Conservation (phyloP, 495 filamentous ascomycete genomes). For the Pyronema omphalodes region DNA sequence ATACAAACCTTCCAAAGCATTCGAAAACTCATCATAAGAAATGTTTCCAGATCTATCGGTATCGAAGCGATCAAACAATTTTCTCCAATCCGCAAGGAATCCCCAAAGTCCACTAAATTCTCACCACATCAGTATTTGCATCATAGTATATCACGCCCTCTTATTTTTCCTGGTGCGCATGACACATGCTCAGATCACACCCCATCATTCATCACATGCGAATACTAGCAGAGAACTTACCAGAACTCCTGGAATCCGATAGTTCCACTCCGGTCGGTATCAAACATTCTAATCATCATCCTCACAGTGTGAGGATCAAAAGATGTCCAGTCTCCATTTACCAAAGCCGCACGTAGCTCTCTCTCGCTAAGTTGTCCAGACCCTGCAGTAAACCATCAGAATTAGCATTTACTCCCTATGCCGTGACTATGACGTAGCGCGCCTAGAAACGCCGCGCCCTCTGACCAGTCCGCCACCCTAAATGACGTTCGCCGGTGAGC, state of each 20-base stretch:
- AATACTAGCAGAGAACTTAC: constrained; percentile 19
- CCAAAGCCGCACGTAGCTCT: constrained; percentile 78
- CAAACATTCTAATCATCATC: constrained; percentile 99
- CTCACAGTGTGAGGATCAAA: constrained; percentile 94
- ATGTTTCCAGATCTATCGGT: constrained; percentile 74
- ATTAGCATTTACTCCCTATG: constrained; percentile 5
- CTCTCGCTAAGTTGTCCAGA: constrained; percentile 68
- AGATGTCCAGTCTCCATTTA: constrained; percentile 85
- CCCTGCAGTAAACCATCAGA: constrained; percentile 27
- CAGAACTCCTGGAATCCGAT: constrained; percentile 95
- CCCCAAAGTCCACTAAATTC: constrained; percentile 56
- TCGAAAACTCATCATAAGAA: constrained; percentile 66
- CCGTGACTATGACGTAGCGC: neutral
- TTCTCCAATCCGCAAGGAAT: constrained; percentile 84
- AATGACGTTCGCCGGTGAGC: too few species aligned
- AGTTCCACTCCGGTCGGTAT: constrained; percentile 66
- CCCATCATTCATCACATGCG: too few species aligned
- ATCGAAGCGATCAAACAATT: constrained; percentile 91
- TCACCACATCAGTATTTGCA: constrained; percentile 1
- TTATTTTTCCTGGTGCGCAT: neutral
- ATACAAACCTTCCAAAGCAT: constrained; percentile 46
- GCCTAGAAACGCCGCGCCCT: neutral
- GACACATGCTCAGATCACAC: too few species aligned
- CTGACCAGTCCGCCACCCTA: too few species aligned
- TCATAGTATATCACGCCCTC: too few species aligned